Percentiles rank a stretch among this genome's conserved stretches.
Conservation (phyloP, 768 basidiomycete genomes). For the Boletus patriciae region DNA sequence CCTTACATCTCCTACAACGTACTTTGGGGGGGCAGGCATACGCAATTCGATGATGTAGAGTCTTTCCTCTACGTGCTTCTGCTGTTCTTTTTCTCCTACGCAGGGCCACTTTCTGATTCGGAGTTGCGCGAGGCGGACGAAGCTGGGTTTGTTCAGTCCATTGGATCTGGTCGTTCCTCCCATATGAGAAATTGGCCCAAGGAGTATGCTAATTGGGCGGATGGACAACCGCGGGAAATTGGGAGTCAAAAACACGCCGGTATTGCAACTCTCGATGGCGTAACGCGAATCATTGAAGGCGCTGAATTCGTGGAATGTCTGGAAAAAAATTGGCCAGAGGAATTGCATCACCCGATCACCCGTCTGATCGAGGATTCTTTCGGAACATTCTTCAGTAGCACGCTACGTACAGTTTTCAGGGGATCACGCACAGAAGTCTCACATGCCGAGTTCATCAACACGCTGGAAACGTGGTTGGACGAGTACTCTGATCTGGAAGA, state of each 20-base stretch:
- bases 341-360: background rate
- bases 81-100: background rate
- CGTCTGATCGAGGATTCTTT: background rate
- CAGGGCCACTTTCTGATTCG: background rate
- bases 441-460: background rate
- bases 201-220: background rate
- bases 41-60: conserved; percentile 1
- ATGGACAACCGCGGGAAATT: background rate
- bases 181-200: background rate
- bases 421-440: background rate
- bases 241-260: background rate
- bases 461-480: background rate
- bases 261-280: background rate
- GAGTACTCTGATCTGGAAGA: background rate
- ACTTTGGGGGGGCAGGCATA: background rate
- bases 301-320: background rate
- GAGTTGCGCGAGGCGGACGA: background rate
- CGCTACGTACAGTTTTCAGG: background rate
- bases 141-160: background rate
- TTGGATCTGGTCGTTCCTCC: background rate
- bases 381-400: background rate
- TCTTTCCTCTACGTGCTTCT: conserved; percentile 4
- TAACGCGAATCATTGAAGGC: background rate
- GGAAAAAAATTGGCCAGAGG: background rate
- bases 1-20: background rate